Evolutionary conservation across 345 rosid species (phyloP).

Genomic region (Salix suchowensis): DNA sequence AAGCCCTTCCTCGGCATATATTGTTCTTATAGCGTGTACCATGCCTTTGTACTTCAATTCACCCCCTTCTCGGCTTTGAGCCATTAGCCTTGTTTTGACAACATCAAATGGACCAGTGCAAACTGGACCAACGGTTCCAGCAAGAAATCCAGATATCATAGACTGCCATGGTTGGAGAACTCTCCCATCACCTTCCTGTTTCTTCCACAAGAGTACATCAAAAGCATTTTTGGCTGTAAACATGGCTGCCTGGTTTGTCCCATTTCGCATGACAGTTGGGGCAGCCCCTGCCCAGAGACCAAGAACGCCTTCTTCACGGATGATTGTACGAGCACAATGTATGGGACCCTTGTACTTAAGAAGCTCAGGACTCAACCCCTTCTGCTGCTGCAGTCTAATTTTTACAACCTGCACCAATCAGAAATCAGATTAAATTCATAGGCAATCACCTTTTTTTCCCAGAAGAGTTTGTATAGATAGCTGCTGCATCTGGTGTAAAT

Average conservation of each 20-base stretch:
- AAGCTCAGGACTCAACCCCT: slow-evolving; percentile 69
- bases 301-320: slow-evolving; percentile 65
- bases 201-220: slow-evolving; percentile 80
- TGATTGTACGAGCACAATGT: slow-evolving; percentile 68
- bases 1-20: slow-evolving; percentile 79
- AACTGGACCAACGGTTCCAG: slow-evolving; percentile 87
- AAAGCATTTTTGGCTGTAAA: slow-evolving; percentile 85
- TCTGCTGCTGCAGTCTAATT: slow-evolving; percentile 92
- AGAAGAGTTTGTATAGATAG: not conserved
- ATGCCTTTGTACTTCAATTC: slow-evolving; percentile 75
- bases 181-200: slow-evolving; percentile 89
- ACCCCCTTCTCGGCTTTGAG: slow-evolving; percentile 62
- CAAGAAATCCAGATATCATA: slow-evolving; percentile 93
- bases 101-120: slow-evolving; percentile 98
- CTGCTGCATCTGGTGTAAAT: not conserved
- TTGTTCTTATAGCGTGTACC: slow-evolving; percentile 82
- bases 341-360: slow-evolving; percentile 89
- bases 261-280: slow-evolving; percentile 95
- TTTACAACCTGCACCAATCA: slow-evolving; percentile 70
- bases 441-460: not conserved
- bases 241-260: slow-evolving; percentile 97
- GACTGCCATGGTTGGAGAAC: slow-evolving; percentile 88
- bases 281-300: slow-evolving; percentile 98
- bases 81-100: slow-evolving; percentile 97
- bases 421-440: slow-evolving; percentile 11